These are phyloP conservation scores for Jamesozyma spencerorum DNA, from an alignment of 805 yeast species.

Conservation along the genomic window DNA sequence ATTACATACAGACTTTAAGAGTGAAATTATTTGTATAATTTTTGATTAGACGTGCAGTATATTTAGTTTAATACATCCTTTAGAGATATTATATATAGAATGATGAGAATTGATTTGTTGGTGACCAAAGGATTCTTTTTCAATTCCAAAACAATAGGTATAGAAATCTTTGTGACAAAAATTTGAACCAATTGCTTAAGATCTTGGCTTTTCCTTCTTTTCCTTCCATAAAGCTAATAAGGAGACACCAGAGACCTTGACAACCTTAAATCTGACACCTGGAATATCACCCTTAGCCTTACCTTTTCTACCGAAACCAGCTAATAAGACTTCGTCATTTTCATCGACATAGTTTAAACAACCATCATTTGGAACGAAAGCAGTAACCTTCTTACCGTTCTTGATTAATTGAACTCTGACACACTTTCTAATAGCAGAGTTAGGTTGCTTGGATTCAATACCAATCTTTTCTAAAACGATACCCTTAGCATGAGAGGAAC, in stretches of 20 bases:
- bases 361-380: slow-evolving; percentile 99
- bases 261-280: slow-evolving; percentile 99
- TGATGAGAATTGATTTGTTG: not conserved
- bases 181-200: slow-evolving; percentile 39
- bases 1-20: too few relatives aligned
- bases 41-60: slow-evolving; percentile 2
- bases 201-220: slow-evolving; percentile 99
- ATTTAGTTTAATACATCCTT: slow-evolving; percentile 1
- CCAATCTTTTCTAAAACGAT: slow-evolving; percentile 99
- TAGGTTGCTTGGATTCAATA: slow-evolving; percentile 99
- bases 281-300: slow-evolving; percentile 99
- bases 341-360: slow-evolving; percentile 99
- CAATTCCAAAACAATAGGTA: not conserved
- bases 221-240: slow-evolving; percentile 99
- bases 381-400: slow-evolving; percentile 99
- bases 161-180: not conserved
- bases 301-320: slow-evolving; percentile 99
- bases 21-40: slow-evolving; percentile 1
- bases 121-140: not conserved
- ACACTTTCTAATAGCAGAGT: slow-evolving; percentile 99
- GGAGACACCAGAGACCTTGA: slow-evolving; percentile 99
- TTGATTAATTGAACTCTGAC: slow-evolving; percentile 99
- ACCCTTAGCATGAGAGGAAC: slow-evolving; percentile 99
- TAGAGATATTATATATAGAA: slow-evolving; percentile 1
- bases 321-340: slow-evolving; percentile 98